Conservation (phyloP, 495 filamentous ascomycete species). For the Annulohypoxylon moriforme region DNA sequence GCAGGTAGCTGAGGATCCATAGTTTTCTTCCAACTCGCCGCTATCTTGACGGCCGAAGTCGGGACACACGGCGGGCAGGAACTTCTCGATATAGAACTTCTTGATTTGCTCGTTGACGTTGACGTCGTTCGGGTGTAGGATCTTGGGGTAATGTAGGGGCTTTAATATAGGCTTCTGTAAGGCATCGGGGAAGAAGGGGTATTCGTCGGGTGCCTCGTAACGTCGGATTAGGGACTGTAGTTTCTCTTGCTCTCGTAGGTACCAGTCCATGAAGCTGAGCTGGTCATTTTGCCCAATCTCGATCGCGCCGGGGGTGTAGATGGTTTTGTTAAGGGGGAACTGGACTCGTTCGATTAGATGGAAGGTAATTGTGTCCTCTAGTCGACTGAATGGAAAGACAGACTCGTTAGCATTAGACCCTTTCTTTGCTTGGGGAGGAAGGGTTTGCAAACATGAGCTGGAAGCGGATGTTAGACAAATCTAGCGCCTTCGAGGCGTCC, state of each 20-base stretch:
- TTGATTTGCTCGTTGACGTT: conserved; percentile 93
- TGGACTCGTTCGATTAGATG: conserved; percentile 98
- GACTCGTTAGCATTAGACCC: conserved; percentile 17
- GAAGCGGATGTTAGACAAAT: conserved; percentile 92
- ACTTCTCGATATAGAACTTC: conserved; percentile 79
- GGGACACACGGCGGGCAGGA: conserved; percentile 85
- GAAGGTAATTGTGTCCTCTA: conserved; percentile 99
- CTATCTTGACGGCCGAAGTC: conserved; percentile 77
- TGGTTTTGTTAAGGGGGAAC: conserved; percentile 90
- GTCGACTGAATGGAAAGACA: conserved; percentile 68
- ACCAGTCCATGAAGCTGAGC: conserved; percentile 92
- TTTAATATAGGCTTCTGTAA: conserved; percentile 84
- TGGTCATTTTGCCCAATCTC: conserved; percentile 67
- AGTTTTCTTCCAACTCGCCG: conserved; percentile 91
- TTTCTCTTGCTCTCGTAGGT: conserved; percentile 87
- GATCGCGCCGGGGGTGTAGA: conserved; percentile 88
- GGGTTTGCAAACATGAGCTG: conserved; percentile 82
- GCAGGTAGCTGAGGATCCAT: conserved; percentile 89
- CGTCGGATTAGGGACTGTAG: conserved; percentile 95
- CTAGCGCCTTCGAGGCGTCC: conserved; percentile 83
- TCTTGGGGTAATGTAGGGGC: conserved; percentile 88
- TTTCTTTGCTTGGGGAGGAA: not conserved
- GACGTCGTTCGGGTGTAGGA: conserved; percentile 92
- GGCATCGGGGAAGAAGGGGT: conserved; percentile 92
- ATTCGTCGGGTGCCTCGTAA: conserved; percentile 96